Evolutionary conservation across 768 basidiomycete species (phyloP).

Genomic region (Boletus subparvulus): DNA sequence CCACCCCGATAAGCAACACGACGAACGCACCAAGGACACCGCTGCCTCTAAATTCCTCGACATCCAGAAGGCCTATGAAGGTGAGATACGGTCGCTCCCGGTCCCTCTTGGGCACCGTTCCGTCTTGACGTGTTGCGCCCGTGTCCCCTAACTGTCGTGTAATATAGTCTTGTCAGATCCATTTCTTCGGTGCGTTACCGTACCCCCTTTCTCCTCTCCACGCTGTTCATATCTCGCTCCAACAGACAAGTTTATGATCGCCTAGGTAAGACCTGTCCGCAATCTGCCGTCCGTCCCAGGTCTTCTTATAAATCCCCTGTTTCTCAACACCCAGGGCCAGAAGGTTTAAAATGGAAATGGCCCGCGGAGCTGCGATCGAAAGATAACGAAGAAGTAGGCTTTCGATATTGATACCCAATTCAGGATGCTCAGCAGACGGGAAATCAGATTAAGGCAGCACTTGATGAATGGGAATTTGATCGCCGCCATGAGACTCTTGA

Average conservation of each 20-base stretch:
- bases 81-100: conserved; percentile 35
- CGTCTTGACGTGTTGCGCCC: background rate
- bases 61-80: conserved; percentile 83
- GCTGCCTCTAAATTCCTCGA: conserved; percentile 70
- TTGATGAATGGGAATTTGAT: conserved; percentile 42
- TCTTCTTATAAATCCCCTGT: conserved; percentile 12
- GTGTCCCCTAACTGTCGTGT: conserved; percentile 15
- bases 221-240: conserved; percentile 14
- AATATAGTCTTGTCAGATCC: conserved; percentile 67
- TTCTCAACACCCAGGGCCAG: conserved; percentile 27
- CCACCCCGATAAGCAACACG: conserved; percentile 82
- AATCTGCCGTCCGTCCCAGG: background rate
- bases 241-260: conserved; percentile 71
- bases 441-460: conserved; percentile 46
- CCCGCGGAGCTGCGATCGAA: conserved; percentile 43
- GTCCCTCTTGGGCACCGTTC: background rate
- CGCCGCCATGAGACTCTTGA: conserved; percentile 39
- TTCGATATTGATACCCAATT: conserved; percentile 18
- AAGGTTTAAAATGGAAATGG: conserved; percentile 45
- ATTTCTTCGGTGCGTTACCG: conserved; percentile 54
- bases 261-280: conserved; percentile 47
- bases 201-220: background rate
- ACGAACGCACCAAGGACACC: conserved; percentile 50
- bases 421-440: conserved; percentile 23
- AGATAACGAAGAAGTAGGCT: conserved; percentile 48